Evolutionary conservation across 1,139 yeast genomes (phyloP).

Genomic region (Yamadazyma atlantica): DNA sequence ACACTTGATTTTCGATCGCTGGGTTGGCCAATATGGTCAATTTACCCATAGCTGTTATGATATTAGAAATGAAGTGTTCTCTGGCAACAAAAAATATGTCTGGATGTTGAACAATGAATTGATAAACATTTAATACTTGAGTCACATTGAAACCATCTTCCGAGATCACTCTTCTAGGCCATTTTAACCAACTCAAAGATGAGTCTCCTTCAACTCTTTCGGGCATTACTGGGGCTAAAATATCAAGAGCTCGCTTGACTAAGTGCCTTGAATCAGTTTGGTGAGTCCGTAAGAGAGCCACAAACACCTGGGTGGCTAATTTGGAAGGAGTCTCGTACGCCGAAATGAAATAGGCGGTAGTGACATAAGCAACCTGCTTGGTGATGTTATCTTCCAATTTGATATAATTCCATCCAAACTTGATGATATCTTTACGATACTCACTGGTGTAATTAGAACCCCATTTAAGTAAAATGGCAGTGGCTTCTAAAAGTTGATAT

Average conservation of each 20-base stretch:
- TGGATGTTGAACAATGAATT: conserved; percentile 84
- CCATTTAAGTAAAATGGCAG: conserved; percentile 72
- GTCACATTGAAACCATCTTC: conserved; percentile 86
- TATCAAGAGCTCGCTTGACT: conserved; percentile 85
- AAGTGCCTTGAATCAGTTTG: conserved; percentile 82
- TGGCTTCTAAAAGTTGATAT: conserved; percentile 76
- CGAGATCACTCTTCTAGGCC: conserved; percentile 90
- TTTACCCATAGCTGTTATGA: conserved; percentile 94
- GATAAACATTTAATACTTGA: conserved; percentile 85
- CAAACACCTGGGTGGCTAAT: conserved; percentile 88
- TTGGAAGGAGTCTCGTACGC: conserved; percentile 89
- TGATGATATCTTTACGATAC: conserved; percentile 83
- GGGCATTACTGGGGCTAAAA: conserved; percentile 86
- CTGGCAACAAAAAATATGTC: conserved; percentile 83
- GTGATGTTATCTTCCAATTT: conserved; percentile 86
- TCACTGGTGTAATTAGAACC: conserved; percentile 62
- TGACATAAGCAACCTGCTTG: conserved; percentile 90
- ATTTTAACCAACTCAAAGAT: conserved; percentile 81
- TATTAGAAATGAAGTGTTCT: conserved; percentile 84
- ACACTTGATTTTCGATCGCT: conserved; percentile 74
- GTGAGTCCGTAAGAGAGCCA: conserved; percentile 81
- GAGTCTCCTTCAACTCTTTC: conserved; percentile 58
- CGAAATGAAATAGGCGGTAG: conserved; percentile 82
- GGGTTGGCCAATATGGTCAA: conserved; percentile 79
- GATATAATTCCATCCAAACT: conserved; percentile 92